These are phyloP conservation scores for Neonectria faginata DNA, from an alignment of 2,329 filamentous ascomycete species.

Conservation along the genomic window DNA sequence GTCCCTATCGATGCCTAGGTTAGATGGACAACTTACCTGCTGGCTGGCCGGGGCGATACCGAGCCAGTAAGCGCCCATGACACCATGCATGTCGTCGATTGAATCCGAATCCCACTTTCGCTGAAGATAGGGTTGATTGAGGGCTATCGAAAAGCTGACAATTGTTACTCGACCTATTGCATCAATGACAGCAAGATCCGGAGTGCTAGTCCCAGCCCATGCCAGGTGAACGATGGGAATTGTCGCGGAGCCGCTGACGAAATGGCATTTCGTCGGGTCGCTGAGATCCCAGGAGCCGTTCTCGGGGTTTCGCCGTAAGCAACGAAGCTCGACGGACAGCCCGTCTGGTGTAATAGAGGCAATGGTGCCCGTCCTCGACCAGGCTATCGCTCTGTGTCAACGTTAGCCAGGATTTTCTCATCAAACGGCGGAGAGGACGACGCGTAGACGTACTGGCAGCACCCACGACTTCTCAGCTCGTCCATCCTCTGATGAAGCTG, in stretches of 20 bases:
- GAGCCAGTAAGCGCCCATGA: slow-evolving; percentile 91
- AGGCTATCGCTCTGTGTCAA: slow-evolving; percentile 76
- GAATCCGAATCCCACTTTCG: slow-evolving; percentile 75
- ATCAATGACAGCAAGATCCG: slow-evolving; percentile 88
- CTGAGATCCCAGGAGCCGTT: slow-evolving; percentile 82
- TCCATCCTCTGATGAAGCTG: slow-evolving; percentile 79
- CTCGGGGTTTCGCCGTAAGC: slow-evolving; percentile 75
- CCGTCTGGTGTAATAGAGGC: slow-evolving; percentile 83
- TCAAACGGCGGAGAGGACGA: background rate
- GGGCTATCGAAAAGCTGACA: slow-evolving; percentile 74
- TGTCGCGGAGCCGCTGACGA: slow-evolving; percentile 71
- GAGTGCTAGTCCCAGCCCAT: slow-evolving; percentile 79
- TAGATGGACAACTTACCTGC: slow-evolving; percentile 46
- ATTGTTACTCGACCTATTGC: slow-evolving; percentile 81
- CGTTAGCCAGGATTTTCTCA: slow-evolving; percentile 28
- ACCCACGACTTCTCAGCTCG: slow-evolving; percentile 79
- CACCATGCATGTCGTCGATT: slow-evolving; percentile 78
- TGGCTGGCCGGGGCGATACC: slow-evolving; percentile 63
- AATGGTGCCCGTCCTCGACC: slow-evolving; percentile 89
- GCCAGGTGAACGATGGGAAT: slow-evolving; percentile 81
- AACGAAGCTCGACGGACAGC: slow-evolving; percentile 75
- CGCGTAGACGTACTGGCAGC: slow-evolving; percentile 77
- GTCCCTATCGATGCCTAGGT: background rate
- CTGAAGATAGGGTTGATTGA: slow-evolving; percentile 77
- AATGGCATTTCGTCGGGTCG: slow-evolving; percentile 73